phyloP scores from a whole-genome alignment of 129 eudicot species.

The Smallanthus sonchifolius region DNA sequence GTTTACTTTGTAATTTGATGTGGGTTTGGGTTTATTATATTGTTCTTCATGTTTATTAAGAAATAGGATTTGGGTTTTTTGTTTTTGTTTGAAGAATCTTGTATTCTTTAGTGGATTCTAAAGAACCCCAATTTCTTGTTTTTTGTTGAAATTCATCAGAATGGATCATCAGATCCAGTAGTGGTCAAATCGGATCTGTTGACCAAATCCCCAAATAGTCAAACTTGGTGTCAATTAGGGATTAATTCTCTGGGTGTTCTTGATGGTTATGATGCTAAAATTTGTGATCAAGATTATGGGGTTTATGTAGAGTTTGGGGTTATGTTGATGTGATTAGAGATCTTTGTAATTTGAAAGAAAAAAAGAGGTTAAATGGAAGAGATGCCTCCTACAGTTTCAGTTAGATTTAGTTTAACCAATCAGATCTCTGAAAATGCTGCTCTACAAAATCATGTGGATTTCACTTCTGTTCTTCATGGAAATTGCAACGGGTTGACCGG shows the following conservation, averaged over 20 bases:
- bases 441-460: slow-evolving; percentile 43
- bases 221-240: slow-evolving; percentile 4
- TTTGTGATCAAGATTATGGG: slow-evolving; percentile 10
- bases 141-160: slow-evolving; percentile 16
- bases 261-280: slow-evolving; percentile 15
- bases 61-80: slow-evolving; percentile 24
- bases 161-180: slow-evolving; percentile 31
- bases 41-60: slow-evolving; percentile 19
- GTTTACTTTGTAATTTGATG: slow-evolving; percentile 44
- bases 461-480: slow-evolving; percentile 35
- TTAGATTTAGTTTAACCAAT: slow-evolving; percentile 53
- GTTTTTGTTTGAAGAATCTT: slow-evolving; percentile 20
- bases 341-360: not conserved
- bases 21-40: slow-evolving; percentile 27
- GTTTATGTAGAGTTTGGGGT: slow-evolving; percentile 1
- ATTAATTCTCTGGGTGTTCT: not conserved
- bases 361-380: slow-evolving; percentile 55
- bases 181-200: slow-evolving; percentile 39
- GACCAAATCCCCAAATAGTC: not conserved
- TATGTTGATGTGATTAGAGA: slow-evolving; percentile 21
- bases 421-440: slow-evolving; percentile 34
- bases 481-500: slow-evolving; percentile 24
- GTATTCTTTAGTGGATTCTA: slow-evolving; percentile 6
- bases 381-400: slow-evolving; percentile 59
- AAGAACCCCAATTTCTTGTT: slow-evolving; percentile 17